These are phyloP conservation scores for Collybia sordida DNA, from an alignment of 768 basidiomycete species.

Conservation along the genomic window DNA sequence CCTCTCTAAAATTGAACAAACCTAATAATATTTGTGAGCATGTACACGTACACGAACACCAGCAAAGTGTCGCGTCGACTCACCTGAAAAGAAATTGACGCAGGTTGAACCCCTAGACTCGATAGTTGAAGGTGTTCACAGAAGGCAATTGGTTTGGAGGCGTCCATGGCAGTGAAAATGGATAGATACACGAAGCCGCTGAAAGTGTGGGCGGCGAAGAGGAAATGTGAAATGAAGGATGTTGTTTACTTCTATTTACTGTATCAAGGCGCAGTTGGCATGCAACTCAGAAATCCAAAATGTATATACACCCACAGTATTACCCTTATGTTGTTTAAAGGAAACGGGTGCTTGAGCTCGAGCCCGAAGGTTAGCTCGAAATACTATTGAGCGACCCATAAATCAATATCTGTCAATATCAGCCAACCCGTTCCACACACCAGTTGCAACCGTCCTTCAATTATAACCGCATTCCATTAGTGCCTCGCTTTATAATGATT, in stretches of 20 bases:
- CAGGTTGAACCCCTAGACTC: conserved; percentile 92
- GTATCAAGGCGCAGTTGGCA: not conserved
- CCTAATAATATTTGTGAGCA: conserved; percentile 24
- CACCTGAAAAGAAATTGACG: conserved; percentile 96
- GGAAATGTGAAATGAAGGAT: conserved; percentile 3
- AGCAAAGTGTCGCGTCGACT: conserved; percentile 38
- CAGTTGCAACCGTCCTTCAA: no score
- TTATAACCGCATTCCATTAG: no score
- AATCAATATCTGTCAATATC: no score
- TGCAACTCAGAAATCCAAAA: no score
- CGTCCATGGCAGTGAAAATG: conserved; percentile 46
- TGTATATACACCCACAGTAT: no score
- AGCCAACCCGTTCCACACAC: no score
- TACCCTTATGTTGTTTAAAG: no score
- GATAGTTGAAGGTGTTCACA: conserved; percentile 94
- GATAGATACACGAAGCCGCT: conserved; percentile 15
- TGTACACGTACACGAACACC: conserved; percentile 34
- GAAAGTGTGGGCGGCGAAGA: conserved; percentile 3
- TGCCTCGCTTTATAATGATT: no score
- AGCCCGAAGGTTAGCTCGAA: no score
- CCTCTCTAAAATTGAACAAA: conserved; percentile 20
- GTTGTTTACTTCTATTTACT: conserved; percentile 14
- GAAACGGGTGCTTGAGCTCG: no score
- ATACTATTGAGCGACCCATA: no score
- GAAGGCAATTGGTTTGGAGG: conserved; percentile 81